Conservation (phyloP, 768 basidiomycete species). For the Podaxis sp. region DNA sequence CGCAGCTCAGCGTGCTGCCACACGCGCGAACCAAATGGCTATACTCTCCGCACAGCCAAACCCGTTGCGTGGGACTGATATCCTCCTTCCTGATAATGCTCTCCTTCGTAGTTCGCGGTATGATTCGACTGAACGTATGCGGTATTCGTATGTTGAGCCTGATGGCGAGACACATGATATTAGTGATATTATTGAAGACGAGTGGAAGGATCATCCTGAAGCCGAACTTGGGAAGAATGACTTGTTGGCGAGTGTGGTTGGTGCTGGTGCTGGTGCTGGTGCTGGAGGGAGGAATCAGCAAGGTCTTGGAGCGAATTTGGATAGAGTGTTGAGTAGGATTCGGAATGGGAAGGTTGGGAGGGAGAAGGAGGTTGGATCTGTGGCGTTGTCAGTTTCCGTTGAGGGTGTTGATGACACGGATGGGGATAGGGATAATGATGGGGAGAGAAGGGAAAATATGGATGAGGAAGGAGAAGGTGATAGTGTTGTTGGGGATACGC, state of each 20-base stretch:
- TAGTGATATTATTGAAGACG: conserved; percentile 89
- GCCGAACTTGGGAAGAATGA: conserved; percentile 45
- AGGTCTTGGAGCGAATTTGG: conserved; percentile 65
- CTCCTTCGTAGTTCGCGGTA: conserved; percentile 83
- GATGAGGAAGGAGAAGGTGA: conserved; percentile 4
- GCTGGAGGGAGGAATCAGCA: conserved; percentile 45
- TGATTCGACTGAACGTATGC: conserved; percentile 68
- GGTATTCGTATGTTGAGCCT: conserved; percentile 91
- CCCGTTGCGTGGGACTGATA: conserved; percentile 83
- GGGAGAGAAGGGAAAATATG: not conserved
- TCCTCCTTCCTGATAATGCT: conserved; percentile 81
- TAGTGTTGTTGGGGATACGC: not conserved
- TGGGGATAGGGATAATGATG: conserved; percentile 1
- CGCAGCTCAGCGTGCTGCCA: conserved; percentile 86
- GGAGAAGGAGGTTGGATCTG: conserved; percentile 30
- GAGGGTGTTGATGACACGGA: not conserved
- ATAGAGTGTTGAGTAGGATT: conserved; percentile 75
- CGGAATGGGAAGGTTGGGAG: conserved; percentile 55
- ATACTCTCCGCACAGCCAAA: conserved; percentile 82
- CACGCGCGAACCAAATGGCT: conserved; percentile 83
- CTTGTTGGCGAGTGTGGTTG: conserved; percentile 65
- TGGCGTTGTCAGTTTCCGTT: conserved; percentile 7
- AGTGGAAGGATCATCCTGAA: conserved; percentile 57
- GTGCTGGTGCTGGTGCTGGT: conserved; percentile 13
- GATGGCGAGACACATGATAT: conserved; percentile 94